A percentile compares a stretch with the other conserved stretches of the same genome.
These are phyloP conservation scores for Dalbergia cultrata DNA, from an alignment of 306 rosid species.

Conservation along the genomic window DNA sequence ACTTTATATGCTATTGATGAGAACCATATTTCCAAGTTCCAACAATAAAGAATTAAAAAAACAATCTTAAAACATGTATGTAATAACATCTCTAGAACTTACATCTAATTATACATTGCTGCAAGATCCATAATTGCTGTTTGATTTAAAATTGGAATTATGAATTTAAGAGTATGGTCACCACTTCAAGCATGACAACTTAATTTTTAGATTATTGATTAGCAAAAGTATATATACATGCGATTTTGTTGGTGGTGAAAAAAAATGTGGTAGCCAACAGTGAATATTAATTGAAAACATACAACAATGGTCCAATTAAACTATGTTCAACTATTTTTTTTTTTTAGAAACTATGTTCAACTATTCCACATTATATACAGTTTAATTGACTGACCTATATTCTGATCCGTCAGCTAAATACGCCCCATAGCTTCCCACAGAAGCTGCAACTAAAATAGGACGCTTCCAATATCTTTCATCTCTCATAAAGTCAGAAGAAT, in stretches of 20 bases:
- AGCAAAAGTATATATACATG: background rate
- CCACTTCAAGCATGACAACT: constrained; percentile 8
- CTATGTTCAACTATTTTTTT: background rate
- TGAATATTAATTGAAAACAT: background rate
- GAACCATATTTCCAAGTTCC: background rate
- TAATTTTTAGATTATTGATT: too few relatives aligned
- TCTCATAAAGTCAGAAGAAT: constrained; percentile 59
- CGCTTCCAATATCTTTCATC: constrained; percentile 49
- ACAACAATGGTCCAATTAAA: background rate
- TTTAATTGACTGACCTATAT: constrained; percentile 52
- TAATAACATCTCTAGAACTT: too few relatives aligned
- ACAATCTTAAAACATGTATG: too few relatives aligned
- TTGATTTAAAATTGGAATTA: background rate
- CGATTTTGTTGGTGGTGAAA: constrained; percentile 2
- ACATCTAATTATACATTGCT: background rate
- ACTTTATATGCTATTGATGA: background rate
- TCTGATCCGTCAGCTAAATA: constrained; percentile 85
- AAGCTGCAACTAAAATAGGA: constrained; percentile 84
- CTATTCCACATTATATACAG: background rate
- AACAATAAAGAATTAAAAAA: background rate
- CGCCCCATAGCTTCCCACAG: constrained; percentile 95
- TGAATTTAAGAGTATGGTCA: background rate
- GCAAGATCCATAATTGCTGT: background rate
- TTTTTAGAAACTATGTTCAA: background rate
- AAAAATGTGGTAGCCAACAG: background rate